Percentiles rank a stretch among this genome's conserved stretches.
These are phyloP conservation scores for Beauveria pseudobassiana DNA, from an alignment of 2,329 filamentous ascomycete genomes.

Conservation along the genomic window DNA sequence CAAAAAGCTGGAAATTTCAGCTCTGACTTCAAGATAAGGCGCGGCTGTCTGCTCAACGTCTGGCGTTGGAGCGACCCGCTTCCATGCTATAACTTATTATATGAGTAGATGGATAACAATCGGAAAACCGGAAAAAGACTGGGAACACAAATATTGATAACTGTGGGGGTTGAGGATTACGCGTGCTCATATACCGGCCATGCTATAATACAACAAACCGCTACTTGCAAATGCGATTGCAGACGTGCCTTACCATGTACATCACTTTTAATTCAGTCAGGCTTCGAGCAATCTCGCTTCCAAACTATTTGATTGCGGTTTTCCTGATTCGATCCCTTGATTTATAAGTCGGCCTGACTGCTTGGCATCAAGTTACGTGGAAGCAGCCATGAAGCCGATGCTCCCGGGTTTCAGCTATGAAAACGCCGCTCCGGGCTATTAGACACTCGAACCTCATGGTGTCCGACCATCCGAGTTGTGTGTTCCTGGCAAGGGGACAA, in stretches of 20 bases:
- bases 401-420: background rate
- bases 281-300: background rate
- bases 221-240: background rate
- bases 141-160: background rate
- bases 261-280: background rate
- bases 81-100: background rate
- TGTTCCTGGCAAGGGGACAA: background rate
- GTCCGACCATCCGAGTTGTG: background rate
- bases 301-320: background rate
- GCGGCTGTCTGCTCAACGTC: background rate
- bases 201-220: no score
- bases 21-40: background rate
- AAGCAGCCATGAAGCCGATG: background rate
- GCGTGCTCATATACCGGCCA: background rate
- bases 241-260: background rate
- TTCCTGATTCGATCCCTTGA: background rate
- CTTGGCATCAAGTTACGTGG: background rate
- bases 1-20: background rate
- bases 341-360: background rate
- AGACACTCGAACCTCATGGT: background rate
- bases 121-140: background rate
- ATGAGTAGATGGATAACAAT: background rate
- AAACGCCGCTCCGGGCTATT: background rate
- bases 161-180: background rate
- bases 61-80: background rate